phyloP scores from a whole-genome alignment of 352 stramenopile species.

The Pythium graminicola region DNA sequence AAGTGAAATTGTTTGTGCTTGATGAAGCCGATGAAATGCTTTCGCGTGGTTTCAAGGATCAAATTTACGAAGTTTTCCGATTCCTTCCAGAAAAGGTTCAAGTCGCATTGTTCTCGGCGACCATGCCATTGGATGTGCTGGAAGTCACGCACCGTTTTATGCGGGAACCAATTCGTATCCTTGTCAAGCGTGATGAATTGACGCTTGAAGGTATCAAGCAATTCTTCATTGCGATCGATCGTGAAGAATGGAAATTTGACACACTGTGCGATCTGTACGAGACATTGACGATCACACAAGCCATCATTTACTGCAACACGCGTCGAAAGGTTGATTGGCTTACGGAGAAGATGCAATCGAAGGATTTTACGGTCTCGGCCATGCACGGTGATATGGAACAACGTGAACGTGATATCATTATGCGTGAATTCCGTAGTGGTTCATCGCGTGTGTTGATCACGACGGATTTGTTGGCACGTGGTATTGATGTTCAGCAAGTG shows the following conservation, averaged over 20 bases:
- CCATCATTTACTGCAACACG: conserved; percentile 99
- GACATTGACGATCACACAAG: conserved; percentile 99
- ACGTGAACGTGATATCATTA: conserved; percentile 98
- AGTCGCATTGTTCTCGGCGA: conserved; percentile 33
- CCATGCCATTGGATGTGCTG: background rate
- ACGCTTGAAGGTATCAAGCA: conserved; percentile 99
- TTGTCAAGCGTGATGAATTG: conserved; percentile 99
- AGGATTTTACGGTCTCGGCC: conserved; percentile 96
- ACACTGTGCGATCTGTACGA: conserved; percentile 99
- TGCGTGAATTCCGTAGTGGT: conserved; percentile 99
- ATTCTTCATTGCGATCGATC: conserved; percentile 99
- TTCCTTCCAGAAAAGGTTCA: conserved; percentile 89
- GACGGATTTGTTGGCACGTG: conserved; percentile 97
- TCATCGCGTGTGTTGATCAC: conserved; percentile 99
- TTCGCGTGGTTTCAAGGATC: conserved; percentile 98
- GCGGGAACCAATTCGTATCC: conserved; percentile 97
- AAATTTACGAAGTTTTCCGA: conserved; percentile 98
- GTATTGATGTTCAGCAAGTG: conserved; percentile 99
- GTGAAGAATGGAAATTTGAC: conserved; percentile 99
- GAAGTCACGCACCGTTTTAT: background rate
- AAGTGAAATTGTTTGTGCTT: conserved; percentile 97
- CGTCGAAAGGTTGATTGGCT: too few relatives aligned
- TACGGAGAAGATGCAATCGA: conserved; percentile 95
- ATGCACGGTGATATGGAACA: conserved; percentile 99
- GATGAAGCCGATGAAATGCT: conserved; percentile 99